Evolutionary conservation across 2,329 filamentous ascomycete species (phyloP).

Genomic region (Hortaea werneckii): DNA sequence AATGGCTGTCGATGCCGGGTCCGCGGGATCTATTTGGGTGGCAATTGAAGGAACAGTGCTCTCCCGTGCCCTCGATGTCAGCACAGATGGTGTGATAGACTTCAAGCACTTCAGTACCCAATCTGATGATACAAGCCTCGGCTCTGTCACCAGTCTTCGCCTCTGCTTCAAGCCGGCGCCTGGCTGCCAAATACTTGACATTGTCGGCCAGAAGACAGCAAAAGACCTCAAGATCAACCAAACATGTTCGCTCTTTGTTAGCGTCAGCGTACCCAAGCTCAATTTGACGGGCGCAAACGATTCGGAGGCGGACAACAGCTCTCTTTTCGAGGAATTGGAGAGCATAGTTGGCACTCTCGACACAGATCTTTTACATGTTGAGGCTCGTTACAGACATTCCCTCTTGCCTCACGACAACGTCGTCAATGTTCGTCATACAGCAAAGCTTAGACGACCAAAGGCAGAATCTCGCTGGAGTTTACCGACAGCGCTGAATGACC

Average conservation of each 20-base stretch:
- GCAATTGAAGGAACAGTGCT: conserved; percentile 18
- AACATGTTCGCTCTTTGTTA: conserved; percentile 19
- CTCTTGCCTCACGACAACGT: conserved; percentile 23
- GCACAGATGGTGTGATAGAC: neutral
- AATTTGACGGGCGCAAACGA: neutral
- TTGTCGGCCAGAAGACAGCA: conserved; percentile 20
- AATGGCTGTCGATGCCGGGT: conserved; percentile 15
- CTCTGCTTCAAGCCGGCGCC: conserved; percentile 22
- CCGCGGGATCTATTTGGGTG: conserved; percentile 19
- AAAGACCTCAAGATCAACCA: conserved; percentile 17
- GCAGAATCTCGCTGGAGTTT: conserved; percentile 25
- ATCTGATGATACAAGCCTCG: conserved; percentile 4
- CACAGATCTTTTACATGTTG: conserved; percentile 21
- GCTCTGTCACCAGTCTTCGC: conserved; percentile 17
- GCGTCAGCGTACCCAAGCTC: conserved; percentile 14
- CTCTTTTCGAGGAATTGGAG: conserved; percentile 23
- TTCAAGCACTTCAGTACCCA: neutral
- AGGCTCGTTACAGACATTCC: conserved; percentile 27
- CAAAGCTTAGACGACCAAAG: conserved; percentile 22
- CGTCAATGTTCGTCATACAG: conserved; percentile 19
- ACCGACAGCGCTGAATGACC: conserved; percentile 4
- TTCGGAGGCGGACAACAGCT: conserved; percentile 13
- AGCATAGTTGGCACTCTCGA: conserved; percentile 24
- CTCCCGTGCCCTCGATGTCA: neutral
- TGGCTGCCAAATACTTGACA: conserved; percentile 15